Percentiles rank a stretch among this genome's conserved stretches.
These are phyloP conservation scores for Asterochloris sp. DNA, from an alignment of 139 green algal genomes.

Conservation along the genomic window DNA sequence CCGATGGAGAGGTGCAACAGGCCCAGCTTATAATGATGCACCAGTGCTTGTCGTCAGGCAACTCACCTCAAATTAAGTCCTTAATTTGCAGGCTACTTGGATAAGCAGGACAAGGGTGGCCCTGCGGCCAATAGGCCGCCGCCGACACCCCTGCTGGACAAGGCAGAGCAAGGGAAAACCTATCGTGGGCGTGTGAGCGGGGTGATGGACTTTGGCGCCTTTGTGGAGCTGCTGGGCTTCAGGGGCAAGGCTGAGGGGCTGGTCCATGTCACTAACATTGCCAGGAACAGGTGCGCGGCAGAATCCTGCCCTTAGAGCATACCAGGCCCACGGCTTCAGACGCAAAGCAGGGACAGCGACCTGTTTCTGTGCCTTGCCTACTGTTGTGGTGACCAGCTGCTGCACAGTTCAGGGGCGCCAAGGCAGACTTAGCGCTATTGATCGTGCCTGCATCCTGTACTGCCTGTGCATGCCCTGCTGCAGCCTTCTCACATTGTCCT, in stretches of 20 bases:
- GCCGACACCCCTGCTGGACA: constrained; percentile 34
- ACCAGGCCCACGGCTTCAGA: too few relatives aligned
- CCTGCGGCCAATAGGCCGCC: constrained; percentile 18
- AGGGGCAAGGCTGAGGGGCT: constrained; percentile 77
- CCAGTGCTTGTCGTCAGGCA: background rate
- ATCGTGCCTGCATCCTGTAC: too few relatives aligned
- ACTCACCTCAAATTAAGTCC: background rate
- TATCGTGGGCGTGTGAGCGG: constrained; percentile 61
- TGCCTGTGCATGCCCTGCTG: too few relatives aligned
- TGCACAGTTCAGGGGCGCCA: too few relatives aligned
- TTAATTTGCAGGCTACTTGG: background rate
- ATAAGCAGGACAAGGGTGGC: constrained; percentile 6
- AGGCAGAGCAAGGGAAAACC: constrained; percentile 63
- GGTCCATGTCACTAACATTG: constrained; percentile 91
- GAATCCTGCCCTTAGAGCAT: background rate
- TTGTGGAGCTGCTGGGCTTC: constrained; percentile 89
- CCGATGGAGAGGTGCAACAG: background rate
- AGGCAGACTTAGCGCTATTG: too few relatives aligned
- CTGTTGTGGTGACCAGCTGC: too few relatives aligned
- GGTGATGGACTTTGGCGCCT: constrained; percentile 96
- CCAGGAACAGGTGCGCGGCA: constrained; percentile 39
- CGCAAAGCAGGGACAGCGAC: too few relatives aligned
- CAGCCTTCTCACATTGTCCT: too few relatives aligned
- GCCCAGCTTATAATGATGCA: background rate
- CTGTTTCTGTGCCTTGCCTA: too few relatives aligned